Conservation (phyloP, 257 asterid genomes). For the Catharanthus roseus region DNA sequence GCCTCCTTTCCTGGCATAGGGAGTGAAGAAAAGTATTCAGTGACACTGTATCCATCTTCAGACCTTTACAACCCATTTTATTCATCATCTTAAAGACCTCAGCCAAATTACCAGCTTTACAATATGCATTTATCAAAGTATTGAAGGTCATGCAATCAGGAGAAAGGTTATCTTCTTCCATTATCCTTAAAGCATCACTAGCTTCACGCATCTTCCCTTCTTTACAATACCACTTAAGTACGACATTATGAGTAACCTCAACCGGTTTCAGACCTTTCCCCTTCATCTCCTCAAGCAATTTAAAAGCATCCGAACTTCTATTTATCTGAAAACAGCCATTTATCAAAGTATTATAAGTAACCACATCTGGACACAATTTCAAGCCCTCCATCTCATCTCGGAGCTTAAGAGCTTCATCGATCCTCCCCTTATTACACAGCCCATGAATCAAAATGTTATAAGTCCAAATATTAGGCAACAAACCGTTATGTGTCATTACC, state of each 20-base stretch:
- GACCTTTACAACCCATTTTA: conserved; percentile 55
- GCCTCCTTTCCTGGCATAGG: conserved; percentile 54
- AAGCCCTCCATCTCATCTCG: conserved; percentile 57
- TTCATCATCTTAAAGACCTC: conserved; percentile 67
- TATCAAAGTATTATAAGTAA: conserved; percentile 72
- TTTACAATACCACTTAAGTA: conserved; percentile 73
- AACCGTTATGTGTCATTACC: conserved; percentile 53
- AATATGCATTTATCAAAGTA: conserved; percentile 59
- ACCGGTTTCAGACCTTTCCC: conserved; percentile 47
- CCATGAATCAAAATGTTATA: conserved; percentile 70
- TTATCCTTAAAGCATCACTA: conserved; percentile 32
- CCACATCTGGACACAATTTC: conserved; percentile 66
- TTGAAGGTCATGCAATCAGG: conserved; percentile 69
- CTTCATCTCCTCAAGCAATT: conserved; percentile 59
- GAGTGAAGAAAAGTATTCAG: conserved; percentile 59
- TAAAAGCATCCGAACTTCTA: conserved; percentile 39
- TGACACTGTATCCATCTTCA: conserved; percentile 74
- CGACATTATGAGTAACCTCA: conserved; percentile 62
- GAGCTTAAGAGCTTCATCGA: conserved; percentile 65
- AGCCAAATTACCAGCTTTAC: conserved; percentile 57
- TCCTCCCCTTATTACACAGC: conserved; percentile 45
- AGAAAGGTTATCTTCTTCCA: conserved; percentile 59
- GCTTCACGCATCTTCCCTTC: conserved; percentile 73
- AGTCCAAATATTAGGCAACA: conserved; percentile 66
- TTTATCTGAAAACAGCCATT: conserved; percentile 55